Evolutionary conservation across 495 filamentous ascomycete species (phyloP), one percentile per base, ranked within the genome.

Genomic region (Stereocaulon alpinum): DNA sequence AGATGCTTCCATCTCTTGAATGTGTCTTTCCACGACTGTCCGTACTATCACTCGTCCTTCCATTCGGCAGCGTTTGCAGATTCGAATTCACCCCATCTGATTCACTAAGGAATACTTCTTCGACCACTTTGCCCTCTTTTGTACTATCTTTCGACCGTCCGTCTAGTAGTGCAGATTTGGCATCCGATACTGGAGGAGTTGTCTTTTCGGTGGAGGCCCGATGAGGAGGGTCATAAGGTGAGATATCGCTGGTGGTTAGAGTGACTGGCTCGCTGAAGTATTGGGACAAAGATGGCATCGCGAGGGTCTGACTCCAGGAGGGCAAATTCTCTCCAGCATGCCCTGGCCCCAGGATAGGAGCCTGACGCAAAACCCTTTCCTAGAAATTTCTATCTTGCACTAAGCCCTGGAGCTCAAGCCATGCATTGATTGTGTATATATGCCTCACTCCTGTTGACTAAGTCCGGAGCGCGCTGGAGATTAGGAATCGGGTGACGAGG

Each of bases 221-320:
- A 37, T 59, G 64, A n/a, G 60, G 67, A 34, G 66, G 65, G 15
- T 64, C 55, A 41, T 65, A 66, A 43, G 58, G 59, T 29, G 68
- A 69, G 11, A 34, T 50, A 12, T 66, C 61, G 47, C 61, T 62
- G 12, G 64, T 45, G 27, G 55, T 66, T 68, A 58, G 66, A 62
- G 43, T 69, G 65, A 73, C 70, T 44, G 67, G 68, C 56, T 74
- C 63, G 42, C 67, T 72, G 49, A 70, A 72, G 57, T 77, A 72
- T 69, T 79, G 78, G 62, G 76, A 70, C 69, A 82, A 79, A 59
- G 79, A 80, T 71, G 81, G 81, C 81, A 84, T 84, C 24, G 49
- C 43, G 48, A 30, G n/a, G 24, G 24, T n/a, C 56, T 30, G 17
- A 15, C 9, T 17, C 6, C 15, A 42, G 24, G 24, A 51, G 47